Conservation (phyloP, 2,329 filamentous ascomycete species). For the Neopestalotiopsis sp. region DNA sequence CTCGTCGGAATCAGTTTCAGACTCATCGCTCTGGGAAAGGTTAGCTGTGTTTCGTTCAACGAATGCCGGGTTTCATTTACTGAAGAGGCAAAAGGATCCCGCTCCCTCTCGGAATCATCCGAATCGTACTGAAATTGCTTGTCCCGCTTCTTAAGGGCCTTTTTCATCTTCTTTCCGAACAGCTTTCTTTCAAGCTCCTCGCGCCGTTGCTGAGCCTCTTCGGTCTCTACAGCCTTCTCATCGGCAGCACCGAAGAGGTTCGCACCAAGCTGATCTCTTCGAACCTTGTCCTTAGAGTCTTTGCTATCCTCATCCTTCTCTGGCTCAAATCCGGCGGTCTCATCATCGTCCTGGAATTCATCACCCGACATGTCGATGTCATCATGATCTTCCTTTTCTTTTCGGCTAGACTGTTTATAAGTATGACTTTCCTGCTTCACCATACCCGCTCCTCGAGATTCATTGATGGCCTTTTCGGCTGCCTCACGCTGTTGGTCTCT, state of each 20-base stretch:
- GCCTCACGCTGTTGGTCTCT: slow-evolving; percentile 58
- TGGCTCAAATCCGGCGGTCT: slow-evolving; percentile 74
- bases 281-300: slow-evolving; percentile 73
- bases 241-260: slow-evolving; percentile 78
- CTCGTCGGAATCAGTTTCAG: slow-evolving; percentile 47
- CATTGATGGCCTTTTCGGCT: slow-evolving; percentile 60
- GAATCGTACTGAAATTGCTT: slow-evolving; percentile 86
- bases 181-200: slow-evolving; percentile 73
- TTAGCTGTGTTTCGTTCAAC: slow-evolving; percentile 25
- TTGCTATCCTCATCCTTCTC: slow-evolving; percentile 84
- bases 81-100: slow-evolving; percentile 60
- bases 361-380: slow-evolving; percentile 71
- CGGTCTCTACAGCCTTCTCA: slow-evolving; percentile 75
- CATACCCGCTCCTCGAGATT: slow-evolving; percentile 62
- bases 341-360: slow-evolving; percentile 89
- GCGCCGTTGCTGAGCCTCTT: slow-evolving; percentile 71
- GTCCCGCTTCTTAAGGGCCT: slow-evolving; percentile 83
- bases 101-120: slow-evolving; percentile 53
- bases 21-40: slow-evolving; percentile 40
- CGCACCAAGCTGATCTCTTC: slow-evolving; percentile 82
- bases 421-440: slow-evolving; percentile 74
- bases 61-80: slow-evolving; percentile 39
- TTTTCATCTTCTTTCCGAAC: slow-evolving; percentile 78
- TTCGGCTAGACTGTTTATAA: slow-evolving; percentile 64
- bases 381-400: slow-evolving; percentile 72